phyloP scores from a whole-genome alignment of 2,329 filamentous ascomycete species.

The Epichloe glyceriae region DNA sequence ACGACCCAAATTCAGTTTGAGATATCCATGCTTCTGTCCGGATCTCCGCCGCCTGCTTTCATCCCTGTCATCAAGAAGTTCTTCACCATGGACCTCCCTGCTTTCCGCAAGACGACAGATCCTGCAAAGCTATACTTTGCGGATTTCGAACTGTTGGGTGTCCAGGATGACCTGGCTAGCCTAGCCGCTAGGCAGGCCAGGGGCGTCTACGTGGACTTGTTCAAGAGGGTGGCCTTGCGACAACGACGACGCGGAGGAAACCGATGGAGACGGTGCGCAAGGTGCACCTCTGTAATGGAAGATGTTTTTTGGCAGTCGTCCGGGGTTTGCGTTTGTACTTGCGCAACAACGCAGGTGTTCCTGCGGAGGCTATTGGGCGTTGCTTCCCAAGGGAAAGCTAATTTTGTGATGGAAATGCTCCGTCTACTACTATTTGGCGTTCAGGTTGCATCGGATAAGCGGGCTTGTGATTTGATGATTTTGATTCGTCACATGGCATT shows the following conservation, averaged over 20 bases:
- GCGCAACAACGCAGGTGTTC: constrained; percentile 41
- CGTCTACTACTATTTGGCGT: not conserved
- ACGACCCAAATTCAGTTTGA: constrained; percentile 36
- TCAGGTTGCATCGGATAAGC: not conserved
- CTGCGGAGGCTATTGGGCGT: constrained; percentile 40
- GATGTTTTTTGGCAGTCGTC: constrained; percentile 34
- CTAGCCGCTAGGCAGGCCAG: constrained; percentile 25
- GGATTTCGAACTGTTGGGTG: constrained; percentile 56
- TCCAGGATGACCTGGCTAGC: constrained; percentile 43
- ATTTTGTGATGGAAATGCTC: constrained; percentile 6
- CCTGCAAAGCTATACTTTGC: constrained; percentile 58
- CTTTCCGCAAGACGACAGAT: constrained; percentile 48
- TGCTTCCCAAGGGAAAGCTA: constrained; percentile 24
- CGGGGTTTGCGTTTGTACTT: constrained; percentile 40
- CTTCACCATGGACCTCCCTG: constrained; percentile 45
- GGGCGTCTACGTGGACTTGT: constrained; percentile 37
- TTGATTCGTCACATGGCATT: too few species aligned
- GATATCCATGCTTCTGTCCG: constrained; percentile 37
- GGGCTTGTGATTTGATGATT: not conserved
- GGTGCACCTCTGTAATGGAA: constrained; percentile 55
- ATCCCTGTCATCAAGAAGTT: constrained; percentile 49
- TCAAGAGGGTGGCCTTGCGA: constrained; percentile 43
- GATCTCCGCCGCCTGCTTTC: constrained; percentile 33
- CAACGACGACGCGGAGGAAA: constrained; percentile 11
- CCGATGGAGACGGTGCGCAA: constrained; percentile 30